Base-by-base conservation (phyloP, 2,329 filamentous ascomycete species). In the Colletotrichum eleusines region DNA sequence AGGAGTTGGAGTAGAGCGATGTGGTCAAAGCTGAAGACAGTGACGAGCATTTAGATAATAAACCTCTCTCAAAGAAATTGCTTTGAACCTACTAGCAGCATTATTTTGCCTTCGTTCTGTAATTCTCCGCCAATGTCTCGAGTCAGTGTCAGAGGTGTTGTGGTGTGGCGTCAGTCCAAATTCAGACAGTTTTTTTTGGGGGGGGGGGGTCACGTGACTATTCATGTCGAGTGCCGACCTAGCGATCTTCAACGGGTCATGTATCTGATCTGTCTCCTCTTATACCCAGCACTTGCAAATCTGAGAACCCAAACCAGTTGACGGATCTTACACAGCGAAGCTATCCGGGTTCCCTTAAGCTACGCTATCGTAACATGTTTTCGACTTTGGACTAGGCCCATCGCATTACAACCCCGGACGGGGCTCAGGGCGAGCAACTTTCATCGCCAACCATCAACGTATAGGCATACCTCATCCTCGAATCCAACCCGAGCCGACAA, bases 371-470 rank as follows among this genome's bases (percentile, higher is more conserved):
- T 71, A 69, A 55, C 53, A 71, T 71, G 69, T 46, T 63, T 23
- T 71, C 65, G 46, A 69, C 53, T 63, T n/a, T 54, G 53, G 61
- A 53, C 35, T 71, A 69, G 40, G 31, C 44, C 58, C 20, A 53
- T 51, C 58, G 55, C 35, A 57, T 58, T 50, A 64, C 54, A 46
- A 33, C 33, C 53, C 54, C 58, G 31, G 54, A 64, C 63, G 63
- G 71, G 54, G 62, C 40, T 54, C 42, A 73, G 61, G 65, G 61
- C 62, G 42, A 72, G 69, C 62, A 65, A 23, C 62, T 66, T 57
- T 70, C 66, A 70, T 71, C 61, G 55, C 57, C 60, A 55, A 69
- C 62, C 33, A 50, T 42, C 55, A 42, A 61, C 63, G 67, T 72
- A 71, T 63, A 66, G 53, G 59, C 55, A 71, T 57, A 46, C 31